A percentile compares a stretch with the other conserved stretches of the same genome.
Evolutionary conservation across 192 early-diverging fungal genomes (phyloP).

Genomic region (Haplosporangium gracile): DNA sequence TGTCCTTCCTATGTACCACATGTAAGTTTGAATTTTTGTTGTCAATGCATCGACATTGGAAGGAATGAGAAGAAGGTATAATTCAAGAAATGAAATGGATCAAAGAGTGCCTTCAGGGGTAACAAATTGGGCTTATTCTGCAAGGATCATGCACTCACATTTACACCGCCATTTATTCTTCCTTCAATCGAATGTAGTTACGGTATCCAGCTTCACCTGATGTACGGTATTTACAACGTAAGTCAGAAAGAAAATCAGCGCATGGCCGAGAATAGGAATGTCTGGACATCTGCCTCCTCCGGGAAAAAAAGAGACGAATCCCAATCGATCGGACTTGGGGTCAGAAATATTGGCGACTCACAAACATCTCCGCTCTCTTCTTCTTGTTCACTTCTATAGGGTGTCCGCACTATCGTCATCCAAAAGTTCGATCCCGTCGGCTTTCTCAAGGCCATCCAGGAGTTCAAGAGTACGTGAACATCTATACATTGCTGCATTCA

Average conservation of each 20-base stretch:
- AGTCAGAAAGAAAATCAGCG: background rate
- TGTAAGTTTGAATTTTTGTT: conserved; percentile 30
- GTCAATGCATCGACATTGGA: background rate
- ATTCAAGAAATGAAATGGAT: too few species aligned
- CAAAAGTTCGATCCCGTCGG: conserved; percentile 70
- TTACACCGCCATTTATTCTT: background rate
- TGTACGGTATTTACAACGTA: conserved; percentile 48
- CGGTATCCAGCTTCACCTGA: conserved; percentile 43
- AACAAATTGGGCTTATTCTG: background rate
- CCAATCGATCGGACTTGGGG: conserved; percentile 7
- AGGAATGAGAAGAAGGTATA: background rate
- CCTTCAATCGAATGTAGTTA: conserved; percentile 19
- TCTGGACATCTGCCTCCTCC: background rate
- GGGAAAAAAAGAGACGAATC: background rate
- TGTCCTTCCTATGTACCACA: conserved; percentile 84
- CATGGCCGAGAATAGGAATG: background rate
- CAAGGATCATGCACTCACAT: background rate
- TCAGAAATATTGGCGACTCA: background rate
- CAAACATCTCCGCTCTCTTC: background rate
- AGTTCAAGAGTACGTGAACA: conserved; percentile 58
- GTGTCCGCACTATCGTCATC: conserved; percentile 67
- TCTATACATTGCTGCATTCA: background rate
- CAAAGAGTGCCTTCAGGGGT: too few species aligned
- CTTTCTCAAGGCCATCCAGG: conserved; percentile 68
- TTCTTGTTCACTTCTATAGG: conserved; percentile 28